Evolutionary conservation across 2,329 filamentous ascomycete species (phyloP).

Genomic region (Cladosporium sp.): DNA sequence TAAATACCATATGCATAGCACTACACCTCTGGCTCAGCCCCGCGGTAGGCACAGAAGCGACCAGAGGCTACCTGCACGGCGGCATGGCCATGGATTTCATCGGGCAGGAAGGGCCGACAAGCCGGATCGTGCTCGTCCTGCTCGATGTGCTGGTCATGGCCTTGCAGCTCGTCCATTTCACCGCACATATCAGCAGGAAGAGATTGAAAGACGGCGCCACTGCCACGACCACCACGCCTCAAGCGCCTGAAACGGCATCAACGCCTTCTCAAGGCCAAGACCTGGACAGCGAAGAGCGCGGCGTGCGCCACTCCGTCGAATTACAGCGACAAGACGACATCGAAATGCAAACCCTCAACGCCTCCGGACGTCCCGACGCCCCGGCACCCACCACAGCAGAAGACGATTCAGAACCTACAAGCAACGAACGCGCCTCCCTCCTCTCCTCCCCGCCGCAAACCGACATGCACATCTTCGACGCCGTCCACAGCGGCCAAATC

Average conservation of each 20-base stretch:
- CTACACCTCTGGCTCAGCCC: constrained; percentile 44
- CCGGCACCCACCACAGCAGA: background rate
- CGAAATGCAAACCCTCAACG: constrained; percentile 36
- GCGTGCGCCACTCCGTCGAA: constrained; percentile 41
- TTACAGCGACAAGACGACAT: constrained; percentile 33
- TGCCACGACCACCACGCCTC: constrained; percentile 12
- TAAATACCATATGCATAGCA: constrained; percentile 54
- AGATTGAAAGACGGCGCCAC: constrained; percentile 39
- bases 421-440: constrained; percentile 2
- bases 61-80: constrained; percentile 55
- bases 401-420: constrained; percentile 19
- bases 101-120: constrained; percentile 55
- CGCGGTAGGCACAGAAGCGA: constrained; percentile 44
- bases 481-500: constrained; percentile 45
- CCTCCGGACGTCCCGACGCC: constrained; percentile 19
- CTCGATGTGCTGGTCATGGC: constrained; percentile 52
- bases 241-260: constrained; percentile 4
- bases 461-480: constrained; percentile 37
- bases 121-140: constrained; percentile 48
- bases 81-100: constrained; percentile 63
- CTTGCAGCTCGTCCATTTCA: constrained; percentile 56
- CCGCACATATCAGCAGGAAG: constrained; percentile 49
- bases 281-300: constrained; percentile 57
- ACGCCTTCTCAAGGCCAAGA: constrained; percentile 41
- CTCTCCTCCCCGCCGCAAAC: constrained; percentile 18